A percentile compares a stretch with the other conserved stretches of the same genome.
These are phyloP conservation scores for Chalciporus sphaerocephalus DNA, from an alignment of 768 basidiomycete species.

Conservation along the genomic window DNA sequence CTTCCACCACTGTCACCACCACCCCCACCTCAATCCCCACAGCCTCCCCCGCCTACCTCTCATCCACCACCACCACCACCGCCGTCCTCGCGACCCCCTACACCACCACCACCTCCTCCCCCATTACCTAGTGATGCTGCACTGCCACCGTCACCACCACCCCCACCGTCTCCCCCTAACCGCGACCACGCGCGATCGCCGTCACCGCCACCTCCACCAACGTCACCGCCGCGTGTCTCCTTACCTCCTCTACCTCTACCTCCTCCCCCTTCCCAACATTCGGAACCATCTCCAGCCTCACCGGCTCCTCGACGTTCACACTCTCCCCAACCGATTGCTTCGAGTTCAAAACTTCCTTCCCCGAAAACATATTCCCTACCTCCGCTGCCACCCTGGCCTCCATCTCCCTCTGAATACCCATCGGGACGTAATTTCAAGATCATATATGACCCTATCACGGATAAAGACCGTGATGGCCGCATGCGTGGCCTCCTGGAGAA, in stretches of 20 bases:
- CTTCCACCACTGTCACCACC: constrained; percentile 31
- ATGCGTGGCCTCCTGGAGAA: constrained; percentile 40
- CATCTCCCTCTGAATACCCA: constrained; percentile 47
- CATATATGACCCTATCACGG: constrained; percentile 56
- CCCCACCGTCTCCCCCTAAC: constrained; percentile 8
- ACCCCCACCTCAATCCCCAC: constrained; percentile 25
- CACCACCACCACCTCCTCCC: constrained; percentile 21
- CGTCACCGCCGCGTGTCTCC: constrained; percentile 22
- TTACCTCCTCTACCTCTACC: constrained; percentile 29
- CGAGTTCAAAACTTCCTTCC: constrained; percentile 25
- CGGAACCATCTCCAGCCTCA: constrained; percentile 12
- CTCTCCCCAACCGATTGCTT: constrained; percentile 28
- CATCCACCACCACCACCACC: constrained; percentile 25
- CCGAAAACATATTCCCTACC: constrained; percentile 39
- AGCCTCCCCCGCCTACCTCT: constrained; percentile 26
- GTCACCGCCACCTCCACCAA: constrained; percentile 24
- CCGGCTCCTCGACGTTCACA: constrained; percentile 24
- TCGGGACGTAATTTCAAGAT: constrained; percentile 53
- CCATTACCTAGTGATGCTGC: too few relatives aligned
- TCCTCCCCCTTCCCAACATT: constrained; percentile 23
- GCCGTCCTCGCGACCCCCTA: constrained; percentile 23
- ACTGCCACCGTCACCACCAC: too few relatives aligned
- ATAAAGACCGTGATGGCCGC: constrained; percentile 41
- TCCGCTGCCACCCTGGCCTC: constrained; percentile 52
- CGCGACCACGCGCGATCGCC: constrained; percentile 19